These are phyloP conservation scores for Scolecobasidium constrictum DNA, from an alignment of 2,329 filamentous ascomycete species.

Conservation along the genomic window DNA sequence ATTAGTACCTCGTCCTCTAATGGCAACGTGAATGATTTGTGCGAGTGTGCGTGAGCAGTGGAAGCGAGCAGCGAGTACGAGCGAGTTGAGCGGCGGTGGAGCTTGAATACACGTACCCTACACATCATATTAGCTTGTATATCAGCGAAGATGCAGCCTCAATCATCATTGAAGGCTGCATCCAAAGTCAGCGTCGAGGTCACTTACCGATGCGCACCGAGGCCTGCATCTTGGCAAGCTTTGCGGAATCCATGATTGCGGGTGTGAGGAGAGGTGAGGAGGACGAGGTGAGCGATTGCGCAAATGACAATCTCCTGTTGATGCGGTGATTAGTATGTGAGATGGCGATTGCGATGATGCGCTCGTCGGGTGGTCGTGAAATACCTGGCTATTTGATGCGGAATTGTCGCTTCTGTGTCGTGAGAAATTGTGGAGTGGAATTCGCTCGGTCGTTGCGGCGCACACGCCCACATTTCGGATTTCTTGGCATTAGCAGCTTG, in stretches of 20 bases:
- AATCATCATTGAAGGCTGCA: constrained; percentile 33
- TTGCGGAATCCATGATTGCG: constrained; percentile 35
- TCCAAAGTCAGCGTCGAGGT: constrained; percentile 12
- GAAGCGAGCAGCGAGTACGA: background rate
- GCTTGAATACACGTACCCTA: constrained; percentile 8
- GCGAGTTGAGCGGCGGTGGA: background rate
- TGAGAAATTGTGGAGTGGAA: too few species aligned
- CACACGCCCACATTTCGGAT: too few species aligned
- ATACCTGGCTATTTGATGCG: too few species aligned
- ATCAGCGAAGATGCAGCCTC: constrained; percentile 16
- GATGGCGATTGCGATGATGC: too few species aligned
- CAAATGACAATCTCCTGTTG: too few species aligned
- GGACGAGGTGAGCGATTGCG: background rate
- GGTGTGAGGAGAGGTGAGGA: background rate
- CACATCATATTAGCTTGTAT: background rate
- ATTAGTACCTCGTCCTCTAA: background rate
- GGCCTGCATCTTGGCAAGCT: constrained; percentile 33
- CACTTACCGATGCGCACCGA: constrained; percentile 33
- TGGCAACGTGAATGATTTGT: background rate
- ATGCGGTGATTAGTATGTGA: too few species aligned
- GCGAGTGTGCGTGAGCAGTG: background rate
- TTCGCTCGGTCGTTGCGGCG: too few species aligned
- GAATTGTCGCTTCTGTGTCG: too few species aligned
- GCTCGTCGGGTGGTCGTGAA: too few species aligned
- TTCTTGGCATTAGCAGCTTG: too few species aligned